Evolutionary conservation across 345 rosid species (phyloP).

Genomic region (Viola odorata): DNA sequence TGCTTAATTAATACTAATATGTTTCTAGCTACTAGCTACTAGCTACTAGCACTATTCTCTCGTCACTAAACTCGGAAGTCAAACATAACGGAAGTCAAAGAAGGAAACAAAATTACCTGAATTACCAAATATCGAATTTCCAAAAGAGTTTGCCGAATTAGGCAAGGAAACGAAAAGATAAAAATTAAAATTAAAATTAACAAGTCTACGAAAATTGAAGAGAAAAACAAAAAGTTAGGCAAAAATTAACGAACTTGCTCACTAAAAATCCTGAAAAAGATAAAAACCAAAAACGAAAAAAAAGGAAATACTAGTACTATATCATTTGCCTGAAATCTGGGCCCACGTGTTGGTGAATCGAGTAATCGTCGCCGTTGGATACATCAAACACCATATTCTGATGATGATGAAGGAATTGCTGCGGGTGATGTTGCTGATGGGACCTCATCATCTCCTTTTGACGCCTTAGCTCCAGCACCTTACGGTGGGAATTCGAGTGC

Average conservation of each 20-base stretch:
- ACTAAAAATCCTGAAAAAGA: constrained; percentile 4
- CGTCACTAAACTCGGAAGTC: no score
- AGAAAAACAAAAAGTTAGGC: constrained; percentile 4
- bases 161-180: background rate
- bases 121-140: constrained; percentile 23
- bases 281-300: no score
- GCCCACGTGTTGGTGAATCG: constrained; percentile 83
- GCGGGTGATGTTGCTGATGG: constrained; percentile 14
- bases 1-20: no score
- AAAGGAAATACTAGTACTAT: constrained; percentile 14
- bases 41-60: no score
- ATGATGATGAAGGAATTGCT: constrained; percentile 31
- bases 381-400: constrained; percentile 62
- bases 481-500: constrained; percentile 74
- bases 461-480: constrained; percentile 50
- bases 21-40: no score
- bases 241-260: constrained; percentile 25
- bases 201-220: constrained; percentile 17
- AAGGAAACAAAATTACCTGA: constrained; percentile 11
- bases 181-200: background rate
- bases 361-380: constrained; percentile 70
- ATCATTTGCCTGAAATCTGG: constrained; percentile 79
- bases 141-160: constrained; percentile 12
- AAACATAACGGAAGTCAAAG: no score
- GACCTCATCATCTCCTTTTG: constrained; percentile 24